Conservation (phyloP, 805 yeast genomes). For the Grigorovia yakushimaensis region DNA sequence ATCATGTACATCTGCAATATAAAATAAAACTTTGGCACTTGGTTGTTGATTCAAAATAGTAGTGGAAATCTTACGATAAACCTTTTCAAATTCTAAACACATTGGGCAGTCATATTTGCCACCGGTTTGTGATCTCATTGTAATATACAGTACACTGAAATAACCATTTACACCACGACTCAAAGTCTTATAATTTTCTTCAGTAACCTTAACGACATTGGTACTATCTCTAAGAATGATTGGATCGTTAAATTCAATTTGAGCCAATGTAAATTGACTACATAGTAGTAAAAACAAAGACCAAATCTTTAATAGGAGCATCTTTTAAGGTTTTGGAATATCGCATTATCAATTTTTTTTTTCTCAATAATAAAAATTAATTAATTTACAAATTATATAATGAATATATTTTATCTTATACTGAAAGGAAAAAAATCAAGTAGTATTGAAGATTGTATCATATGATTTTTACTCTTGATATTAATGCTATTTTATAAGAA, state of each 20-base stretch:
- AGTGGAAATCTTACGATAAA: conserved; percentile 33
- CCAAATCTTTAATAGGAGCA: background rate
- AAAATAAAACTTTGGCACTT: conserved; percentile 34
- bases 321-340: background rate
- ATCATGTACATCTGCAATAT: conserved; percentile 40
- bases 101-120: conserved; percentile 31
- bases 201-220: conserved; percentile 35
- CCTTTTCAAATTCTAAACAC: conserved; percentile 38
- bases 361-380: background rate
- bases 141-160: conserved; percentile 41
- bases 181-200: conserved; percentile 32
- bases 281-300: background rate
- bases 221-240: conserved; percentile 18
- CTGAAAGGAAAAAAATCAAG: background rate
- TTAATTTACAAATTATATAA: background rate
- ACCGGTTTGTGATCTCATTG: conserved; percentile 36
- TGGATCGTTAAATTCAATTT: conserved; percentile 7
- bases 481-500: no score
- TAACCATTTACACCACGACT: conserved; percentile 43
- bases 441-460: no score
- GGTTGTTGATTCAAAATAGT: conserved; percentile 39
- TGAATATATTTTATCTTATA: background rate
- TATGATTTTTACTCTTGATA: no score
- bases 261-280: background rate
- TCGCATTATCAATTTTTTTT: background rate